Percentiles rank a stretch among this genome's conserved stretches.
Conservation (phyloP, 768 basidiomycete genomes). For the Lepiota subincarnata region DNA sequence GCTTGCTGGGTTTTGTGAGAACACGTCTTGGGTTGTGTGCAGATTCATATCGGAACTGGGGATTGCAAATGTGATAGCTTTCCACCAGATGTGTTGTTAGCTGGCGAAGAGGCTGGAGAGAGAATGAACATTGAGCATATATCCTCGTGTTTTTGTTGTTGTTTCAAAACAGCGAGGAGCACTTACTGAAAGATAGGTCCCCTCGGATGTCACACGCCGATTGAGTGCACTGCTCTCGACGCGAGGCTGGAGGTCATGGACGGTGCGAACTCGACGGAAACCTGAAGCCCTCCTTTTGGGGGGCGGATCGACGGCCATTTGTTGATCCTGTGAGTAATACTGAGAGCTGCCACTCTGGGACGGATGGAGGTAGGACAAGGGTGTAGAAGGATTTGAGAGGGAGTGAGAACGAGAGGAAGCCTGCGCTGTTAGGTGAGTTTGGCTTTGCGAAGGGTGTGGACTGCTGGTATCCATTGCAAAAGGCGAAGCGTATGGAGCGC, state of each 20-base stretch:
- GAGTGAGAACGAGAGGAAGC: conserved; percentile 50
- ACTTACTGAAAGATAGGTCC: conserved; percentile 79
- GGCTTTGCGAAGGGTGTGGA: conserved; percentile 54
- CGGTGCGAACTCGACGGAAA: conserved; percentile 74
- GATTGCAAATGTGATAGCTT: conserved; percentile 93
- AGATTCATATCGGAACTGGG: conserved; percentile 91
- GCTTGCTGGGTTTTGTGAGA: conserved; percentile 96
- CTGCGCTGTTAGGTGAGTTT: conserved; percentile 48
- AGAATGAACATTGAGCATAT: conserved; percentile 1
- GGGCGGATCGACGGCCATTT: conserved; percentile 70
- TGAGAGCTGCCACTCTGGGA: conserved; percentile 47
- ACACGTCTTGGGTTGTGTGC: conserved; percentile 94
- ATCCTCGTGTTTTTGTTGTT: too few relatives aligned
- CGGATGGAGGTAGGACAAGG: conserved; percentile 60
- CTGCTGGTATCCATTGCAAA: conserved; percentile 66
- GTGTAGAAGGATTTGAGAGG: conserved; percentile 66
- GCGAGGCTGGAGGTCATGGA: conserved; percentile 73
- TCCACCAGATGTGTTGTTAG: conserved; percentile 85
- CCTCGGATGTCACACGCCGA: conserved; percentile 74
- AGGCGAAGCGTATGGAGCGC: conserved; percentile 21
- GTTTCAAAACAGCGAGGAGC: conserved; percentile 3
- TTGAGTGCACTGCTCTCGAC: conserved; percentile 58
- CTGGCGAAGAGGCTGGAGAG: conserved; percentile 50
- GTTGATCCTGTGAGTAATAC: conserved; percentile 60
- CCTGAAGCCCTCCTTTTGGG: conserved; percentile 70